Evolutionary conservation across 768 basidiomycete species (phyloP), one percentile per base, ranked within the genome.

Genomic region (Russula brevipes): DNA sequence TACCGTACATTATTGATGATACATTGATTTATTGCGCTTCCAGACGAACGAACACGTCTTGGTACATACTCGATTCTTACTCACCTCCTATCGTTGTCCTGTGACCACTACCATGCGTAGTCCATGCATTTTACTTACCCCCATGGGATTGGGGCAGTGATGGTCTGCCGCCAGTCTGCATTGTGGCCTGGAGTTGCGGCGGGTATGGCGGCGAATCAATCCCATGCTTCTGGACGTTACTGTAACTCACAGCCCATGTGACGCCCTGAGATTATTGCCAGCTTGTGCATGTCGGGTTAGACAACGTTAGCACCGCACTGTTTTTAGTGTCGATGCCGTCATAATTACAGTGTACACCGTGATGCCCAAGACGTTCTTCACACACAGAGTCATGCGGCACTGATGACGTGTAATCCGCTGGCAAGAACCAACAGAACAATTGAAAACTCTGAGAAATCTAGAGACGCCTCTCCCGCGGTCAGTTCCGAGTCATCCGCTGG

Each of bases 11-110:
- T 57, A 62, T 64, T 60, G 42, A 60, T 60, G 47, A 45, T 60
- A 56, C 63, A 64, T 56, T 60, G 58, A 64, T 45, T 64, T 64
- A 64, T 64, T 60, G 36, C 49, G 58, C 47, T 60, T 55, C 50
- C 58, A 49, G 52, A 54, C 53, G 33, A 39, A 54, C 53, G 33
- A 39, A 31, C 57, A 38, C 45, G 46, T 38, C 47, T 50, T 56
- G 54, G n/a, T 51, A 46, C 59, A 49, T 47, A 47, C 52, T 46
- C 33, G 36, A 38, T 64, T 55, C 33, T 49, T 46, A 24, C 63
- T 33, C 58, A 47, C 62, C 14, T 17, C 57, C 12, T 38, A 24
- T 31, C 39, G 9, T 17, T 47, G 47, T 45, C 63, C 30, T 59
- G 49, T 64, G 63, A 64, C 47, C 52, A 41, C 31, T 44, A 41